Evolutionary conservation across 345 rosid species (phyloP).

Genomic region (Syzygium grande): DNA sequence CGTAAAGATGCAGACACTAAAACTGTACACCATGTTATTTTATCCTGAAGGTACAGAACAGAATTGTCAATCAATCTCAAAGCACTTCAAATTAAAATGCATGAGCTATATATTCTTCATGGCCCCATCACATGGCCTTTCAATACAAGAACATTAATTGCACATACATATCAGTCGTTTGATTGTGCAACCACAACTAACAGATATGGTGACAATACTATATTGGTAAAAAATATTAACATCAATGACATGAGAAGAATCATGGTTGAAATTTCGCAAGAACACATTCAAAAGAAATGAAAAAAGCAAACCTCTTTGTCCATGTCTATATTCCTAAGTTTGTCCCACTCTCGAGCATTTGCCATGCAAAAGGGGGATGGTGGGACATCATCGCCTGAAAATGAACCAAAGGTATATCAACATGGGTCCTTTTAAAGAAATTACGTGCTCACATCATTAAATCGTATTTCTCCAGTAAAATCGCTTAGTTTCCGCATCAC

Average conservation of each 20-base stretch:
- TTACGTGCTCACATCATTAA: not conserved
- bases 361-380: constrained; percentile 76
- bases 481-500: not conserved
- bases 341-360: constrained; percentile 81
- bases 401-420: not conserved
- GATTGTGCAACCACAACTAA: not conserved
- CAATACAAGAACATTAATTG: not conserved
- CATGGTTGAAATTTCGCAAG: not conserved
- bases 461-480: not conserved
- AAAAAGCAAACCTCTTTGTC: constrained; percentile 67
- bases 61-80: not conserved
- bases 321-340: constrained; percentile 90
- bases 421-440: not conserved
- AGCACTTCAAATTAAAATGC: not conserved
- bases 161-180: not conserved
- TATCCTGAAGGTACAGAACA: not conserved
- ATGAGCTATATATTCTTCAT: not conserved
- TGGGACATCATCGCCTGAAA: constrained; percentile 79
- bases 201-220: not conserved
- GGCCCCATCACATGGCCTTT: not conserved
- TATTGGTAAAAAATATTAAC: not conserved
- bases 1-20: not conserved
- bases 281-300: not conserved
- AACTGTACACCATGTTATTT: not conserved
- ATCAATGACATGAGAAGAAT: not conserved